Evolutionary conservation across 1,284 basidiomycete genomes (phyloP).

Genomic region (Sanghuangporus weigelae): DNA sequence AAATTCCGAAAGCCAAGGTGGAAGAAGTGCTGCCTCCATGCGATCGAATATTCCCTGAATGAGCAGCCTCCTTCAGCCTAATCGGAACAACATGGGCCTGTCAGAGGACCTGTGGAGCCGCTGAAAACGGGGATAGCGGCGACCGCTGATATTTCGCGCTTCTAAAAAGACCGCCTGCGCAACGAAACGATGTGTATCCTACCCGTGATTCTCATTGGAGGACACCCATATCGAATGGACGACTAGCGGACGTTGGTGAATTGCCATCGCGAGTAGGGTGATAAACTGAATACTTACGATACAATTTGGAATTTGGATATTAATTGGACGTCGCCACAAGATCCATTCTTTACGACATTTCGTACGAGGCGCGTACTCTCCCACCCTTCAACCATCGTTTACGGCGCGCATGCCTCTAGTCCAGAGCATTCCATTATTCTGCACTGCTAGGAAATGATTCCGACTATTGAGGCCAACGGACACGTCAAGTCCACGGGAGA

Average conservation of each 20-base stretch:
- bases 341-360: no score
- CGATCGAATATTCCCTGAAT: neutral
- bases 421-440: no score
- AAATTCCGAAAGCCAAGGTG: neutral
- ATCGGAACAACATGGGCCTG: neutral
- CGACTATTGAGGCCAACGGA: neutral
- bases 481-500: neutral
- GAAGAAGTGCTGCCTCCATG: neutral
- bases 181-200: neutral
- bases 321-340: no score
- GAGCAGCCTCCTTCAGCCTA: neutral
- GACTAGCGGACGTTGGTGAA: neutral
- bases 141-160: neutral
- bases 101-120: no score
- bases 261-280: neutral
- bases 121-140: neutral
- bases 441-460: no score
- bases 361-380: no score
- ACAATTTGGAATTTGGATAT: no score
- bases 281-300: no score
- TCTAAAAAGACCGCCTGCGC: neutral
- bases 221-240: neutral
- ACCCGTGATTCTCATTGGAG: neutral
- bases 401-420: no score
- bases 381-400: no score